phyloP scores from a whole-genome alignment of 208 protist genomes.

The Naegleria lovaniensis region DNA sequence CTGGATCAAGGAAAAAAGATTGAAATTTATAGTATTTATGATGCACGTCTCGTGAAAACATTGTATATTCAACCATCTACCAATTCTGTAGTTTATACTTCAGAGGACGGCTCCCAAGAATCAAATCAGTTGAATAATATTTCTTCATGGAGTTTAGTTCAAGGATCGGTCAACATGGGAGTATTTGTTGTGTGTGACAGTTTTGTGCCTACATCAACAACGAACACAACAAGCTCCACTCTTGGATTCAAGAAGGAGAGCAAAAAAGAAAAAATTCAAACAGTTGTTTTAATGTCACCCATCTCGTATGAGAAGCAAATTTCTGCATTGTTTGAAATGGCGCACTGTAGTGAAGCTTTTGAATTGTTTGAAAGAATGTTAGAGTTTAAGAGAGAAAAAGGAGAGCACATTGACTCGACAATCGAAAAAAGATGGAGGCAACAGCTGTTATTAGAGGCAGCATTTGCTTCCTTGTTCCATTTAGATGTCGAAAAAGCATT shows the following conservation, averaged over 20 bases:
- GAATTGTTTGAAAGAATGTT: background rate
- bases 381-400: background rate
- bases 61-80: background rate
- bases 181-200: background rate
- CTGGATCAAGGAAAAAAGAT: background rate
- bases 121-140: background rate
- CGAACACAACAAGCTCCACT: background rate
- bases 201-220: background rate
- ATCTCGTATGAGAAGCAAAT: background rate
- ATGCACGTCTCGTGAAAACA: background rate
- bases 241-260: background rate
- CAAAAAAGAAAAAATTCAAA: background rate
- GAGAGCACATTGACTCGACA: background rate
- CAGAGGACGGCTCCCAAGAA: background rate
- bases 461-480: background rate
- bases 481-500: background rate
- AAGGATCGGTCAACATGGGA: background rate
- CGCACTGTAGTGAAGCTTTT: background rate
- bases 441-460: background rate
- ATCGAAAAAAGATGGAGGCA: background rate
- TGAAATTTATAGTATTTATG: background rate
- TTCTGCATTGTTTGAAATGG: background rate
- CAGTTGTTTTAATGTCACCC: background rate
- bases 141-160: background rate
- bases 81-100: background rate